Evolutionary conservation across 441 rosid species (phyloP).

Genomic region (Arabidopsis hybrid): DNA sequence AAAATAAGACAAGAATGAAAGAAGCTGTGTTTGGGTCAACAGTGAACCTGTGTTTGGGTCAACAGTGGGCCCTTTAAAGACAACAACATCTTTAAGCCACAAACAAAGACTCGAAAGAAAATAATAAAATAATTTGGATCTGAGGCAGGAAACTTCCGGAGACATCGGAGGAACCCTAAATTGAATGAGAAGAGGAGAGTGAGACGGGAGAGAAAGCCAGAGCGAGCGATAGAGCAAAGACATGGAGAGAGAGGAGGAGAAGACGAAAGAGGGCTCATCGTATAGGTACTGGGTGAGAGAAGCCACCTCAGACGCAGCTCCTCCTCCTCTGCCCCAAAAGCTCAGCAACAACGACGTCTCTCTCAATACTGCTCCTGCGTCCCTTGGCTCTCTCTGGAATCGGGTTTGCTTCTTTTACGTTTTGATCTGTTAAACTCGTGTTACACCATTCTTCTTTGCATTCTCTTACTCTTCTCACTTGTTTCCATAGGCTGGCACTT

Average conservation of each 20-base stretch:
- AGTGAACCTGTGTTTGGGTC: constrained; percentile 26
- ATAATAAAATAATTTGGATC: constrained; percentile 38
- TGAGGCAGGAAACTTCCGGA: constrained; percentile 37
- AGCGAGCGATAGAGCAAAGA: not conserved
- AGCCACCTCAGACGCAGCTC: constrained; percentile 72
- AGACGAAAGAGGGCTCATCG: constrained; percentile 53
- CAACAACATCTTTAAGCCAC: not conserved
- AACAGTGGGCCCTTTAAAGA: constrained; percentile 27
- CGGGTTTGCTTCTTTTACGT: constrained; percentile 47
- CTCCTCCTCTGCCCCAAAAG: constrained; percentile 75
- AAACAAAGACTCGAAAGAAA: constrained; percentile 13
- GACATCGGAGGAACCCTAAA: constrained; percentile 46
- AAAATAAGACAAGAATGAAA: not conserved
- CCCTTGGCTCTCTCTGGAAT: constrained; percentile 89
- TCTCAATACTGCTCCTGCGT: constrained; percentile 47
- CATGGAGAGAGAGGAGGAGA: constrained; percentile 43
- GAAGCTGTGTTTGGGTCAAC: no score
- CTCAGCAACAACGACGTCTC: constrained; percentile 53
- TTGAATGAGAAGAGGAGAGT: constrained; percentile 33
- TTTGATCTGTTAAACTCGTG: not conserved
- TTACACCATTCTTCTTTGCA: not conserved
- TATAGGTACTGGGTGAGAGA: constrained; percentile 94
- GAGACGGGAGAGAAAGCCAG: not conserved
- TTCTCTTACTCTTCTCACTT: constrained; percentile 10
- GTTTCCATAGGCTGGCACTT: constrained; percentile 76